Evolutionary conservation across 2,329 filamentous ascomycete genomes (phyloP).

Genomic region (Iodosphaeria phyllophila): DNA sequence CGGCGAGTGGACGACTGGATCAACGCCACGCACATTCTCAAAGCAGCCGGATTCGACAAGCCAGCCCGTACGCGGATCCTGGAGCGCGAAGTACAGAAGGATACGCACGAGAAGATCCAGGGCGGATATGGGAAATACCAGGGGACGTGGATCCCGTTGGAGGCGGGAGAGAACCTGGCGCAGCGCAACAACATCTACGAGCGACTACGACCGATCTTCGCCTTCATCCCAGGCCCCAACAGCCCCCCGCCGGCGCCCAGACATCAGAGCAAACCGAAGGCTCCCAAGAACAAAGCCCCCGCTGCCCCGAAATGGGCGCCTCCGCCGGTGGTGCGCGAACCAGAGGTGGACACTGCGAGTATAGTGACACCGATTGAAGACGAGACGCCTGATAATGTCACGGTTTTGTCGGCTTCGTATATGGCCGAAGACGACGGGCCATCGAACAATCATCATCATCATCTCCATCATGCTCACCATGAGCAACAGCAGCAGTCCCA

Average conservation of each 20-base stretch:
- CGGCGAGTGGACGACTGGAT: conserved; percentile 89
- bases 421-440: conserved; percentile 65
- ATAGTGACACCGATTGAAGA: conserved; percentile 51
- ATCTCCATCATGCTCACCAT: too few species aligned
- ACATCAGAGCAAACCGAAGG: conserved; percentile 75
- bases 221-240: conserved; percentile 66
- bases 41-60: conserved; percentile 94
- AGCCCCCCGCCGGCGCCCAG: conserved; percentile 89
- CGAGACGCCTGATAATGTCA: conserved; percentile 68
- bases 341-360: conserved; percentile 47
- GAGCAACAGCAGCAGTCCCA: too few species aligned
- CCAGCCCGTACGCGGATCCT: conserved; percentile 86
- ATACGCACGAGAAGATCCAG: conserved; percentile 92
- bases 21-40: conserved; percentile 97
- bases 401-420: conserved; percentile 68
- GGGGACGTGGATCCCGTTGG: conserved; percentile 90
- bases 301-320: conserved; percentile 22
- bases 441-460: too few species aligned
- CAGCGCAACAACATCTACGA: conserved; percentile 75
- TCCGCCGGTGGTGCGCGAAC: too few species aligned
- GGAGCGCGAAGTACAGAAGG: conserved; percentile 92
- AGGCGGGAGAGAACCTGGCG: conserved; percentile 63
- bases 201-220: conserved; percentile 72
- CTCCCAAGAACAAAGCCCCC: conserved; percentile 41
- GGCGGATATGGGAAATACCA: conserved; percentile 98